phyloP scores from a whole-genome alignment of 495 filamentous ascomycete species.

The Tuber microsphaerosporum region DNA sequence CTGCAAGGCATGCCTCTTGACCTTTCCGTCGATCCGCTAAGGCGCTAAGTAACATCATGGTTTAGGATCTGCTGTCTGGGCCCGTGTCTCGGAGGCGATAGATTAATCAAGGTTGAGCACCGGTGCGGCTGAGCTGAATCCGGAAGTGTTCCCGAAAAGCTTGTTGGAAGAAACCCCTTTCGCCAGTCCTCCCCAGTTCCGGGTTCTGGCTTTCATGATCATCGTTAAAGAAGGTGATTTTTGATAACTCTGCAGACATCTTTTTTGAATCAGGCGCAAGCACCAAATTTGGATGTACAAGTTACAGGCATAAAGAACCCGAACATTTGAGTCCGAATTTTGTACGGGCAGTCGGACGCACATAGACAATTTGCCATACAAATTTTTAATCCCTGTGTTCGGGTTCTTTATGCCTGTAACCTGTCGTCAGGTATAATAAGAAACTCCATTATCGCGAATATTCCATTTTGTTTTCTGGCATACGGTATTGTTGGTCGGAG shows the following conservation, averaged over 20 bases:
- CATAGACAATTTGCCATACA: no score
- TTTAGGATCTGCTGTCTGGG: neutral
- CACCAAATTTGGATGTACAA: neutral
- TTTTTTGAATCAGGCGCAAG: neutral
- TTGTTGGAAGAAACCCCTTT: conserved; percentile 2
- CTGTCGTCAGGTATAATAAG: neutral
- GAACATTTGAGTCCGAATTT: no score
- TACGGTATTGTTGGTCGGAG: neutral
- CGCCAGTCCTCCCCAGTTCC: neutral
- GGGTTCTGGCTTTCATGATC: neutral
- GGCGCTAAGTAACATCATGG: neutral
- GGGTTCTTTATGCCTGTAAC: no score
- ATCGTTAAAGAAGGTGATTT: neutral
- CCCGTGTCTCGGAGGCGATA: neutral
- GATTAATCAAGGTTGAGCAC: neutral
- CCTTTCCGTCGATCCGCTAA: neutral
- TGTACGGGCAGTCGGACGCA: no score
- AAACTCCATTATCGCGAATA: neutral
- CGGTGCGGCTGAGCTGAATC: conserved; percentile 2
- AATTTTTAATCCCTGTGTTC: no score
- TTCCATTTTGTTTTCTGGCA: neutral
- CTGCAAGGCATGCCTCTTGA: neutral
- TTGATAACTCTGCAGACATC: neutral
- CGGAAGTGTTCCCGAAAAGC: conserved; percentile 2
- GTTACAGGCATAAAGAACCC: no score